These are phyloP conservation scores for Colletotrichum tropicale DNA, from an alignment of 2,329 filamentous ascomycete species.

Conservation along the genomic window DNA sequence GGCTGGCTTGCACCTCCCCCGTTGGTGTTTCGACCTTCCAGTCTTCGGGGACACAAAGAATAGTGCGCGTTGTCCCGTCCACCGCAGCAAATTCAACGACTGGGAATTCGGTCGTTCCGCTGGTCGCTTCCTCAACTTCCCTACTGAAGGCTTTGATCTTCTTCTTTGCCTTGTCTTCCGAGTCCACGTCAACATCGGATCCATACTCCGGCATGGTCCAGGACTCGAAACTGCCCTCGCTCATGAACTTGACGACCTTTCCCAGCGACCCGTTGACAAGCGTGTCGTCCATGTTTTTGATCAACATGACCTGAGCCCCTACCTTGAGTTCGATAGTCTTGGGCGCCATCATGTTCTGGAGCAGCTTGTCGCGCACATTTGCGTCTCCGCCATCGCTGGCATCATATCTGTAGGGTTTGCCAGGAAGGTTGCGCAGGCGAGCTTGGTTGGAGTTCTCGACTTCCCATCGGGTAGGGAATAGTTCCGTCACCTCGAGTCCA, in stretches of 20 bases:
- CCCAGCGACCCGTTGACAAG: constrained; percentile 95
- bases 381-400: constrained; percentile 79
- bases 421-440: constrained; percentile 75
- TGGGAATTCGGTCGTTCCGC: constrained; percentile 64
- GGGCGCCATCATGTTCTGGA: constrained; percentile 93
- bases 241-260: constrained; percentile 81
- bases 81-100: constrained; percentile 83
- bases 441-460: constrained; percentile 85
- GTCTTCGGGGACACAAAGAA: constrained; percentile 84
- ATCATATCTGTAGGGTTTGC: constrained; percentile 71
- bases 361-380: constrained; percentile 73
- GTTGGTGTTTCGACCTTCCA: constrained; percentile 99
- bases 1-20: constrained; percentile 89
- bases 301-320: constrained; percentile 98
- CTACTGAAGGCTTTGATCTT: constrained; percentile 59
- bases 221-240: constrained; percentile 42
- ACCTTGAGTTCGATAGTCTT: constrained; percentile 81
- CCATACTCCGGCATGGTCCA: constrained; percentile 36
- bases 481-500: constrained; percentile 80
- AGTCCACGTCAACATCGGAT: constrained; percentile 45
- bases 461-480: constrained; percentile 90
- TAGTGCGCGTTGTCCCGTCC: constrained; percentile 75
- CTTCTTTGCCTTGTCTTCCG: constrained; percentile 53
- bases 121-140: constrained; percentile 45
- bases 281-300: constrained; percentile 96